These are phyloP conservation scores for Penicillium egyptiacum DNA, from an alignment of 495 filamentous ascomycete genomes.

Conservation along the genomic window DNA sequence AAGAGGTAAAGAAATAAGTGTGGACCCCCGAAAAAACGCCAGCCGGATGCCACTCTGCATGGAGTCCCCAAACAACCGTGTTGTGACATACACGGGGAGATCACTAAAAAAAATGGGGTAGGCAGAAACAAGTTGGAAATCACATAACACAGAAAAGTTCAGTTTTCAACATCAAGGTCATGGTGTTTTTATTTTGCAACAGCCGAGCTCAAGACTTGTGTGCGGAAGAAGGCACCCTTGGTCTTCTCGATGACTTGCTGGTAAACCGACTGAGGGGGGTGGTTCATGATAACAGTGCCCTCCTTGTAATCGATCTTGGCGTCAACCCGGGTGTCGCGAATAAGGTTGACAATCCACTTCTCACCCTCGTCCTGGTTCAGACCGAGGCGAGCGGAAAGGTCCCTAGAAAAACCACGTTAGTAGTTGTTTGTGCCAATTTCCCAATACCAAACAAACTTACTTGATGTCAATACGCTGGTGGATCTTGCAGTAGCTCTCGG, in stretches of 20 bases:
- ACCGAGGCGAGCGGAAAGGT: constrained; percentile 85
- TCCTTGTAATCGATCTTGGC: constrained; percentile 99
- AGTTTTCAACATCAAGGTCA: constrained; percentile 35
- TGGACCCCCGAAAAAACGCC: constrained; percentile 52
- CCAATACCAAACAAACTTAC: constrained; percentile 39
- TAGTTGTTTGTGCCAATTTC: neutral
- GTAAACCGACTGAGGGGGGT: constrained; percentile 95
- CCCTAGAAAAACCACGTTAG: constrained; percentile 48
- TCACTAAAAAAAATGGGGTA: constrained; percentile 39
- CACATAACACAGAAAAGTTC: constrained; percentile 38
- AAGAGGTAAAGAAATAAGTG: constrained; percentile 37
- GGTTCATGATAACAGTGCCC: constrained; percentile 99
- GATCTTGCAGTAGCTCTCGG: constrained; percentile 99
- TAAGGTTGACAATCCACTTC: constrained; percentile 99
- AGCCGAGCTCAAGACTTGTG: constrained; percentile 66
- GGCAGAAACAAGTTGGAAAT: constrained; percentile 41
- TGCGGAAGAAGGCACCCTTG: constrained; percentile 90
- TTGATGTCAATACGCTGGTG: constrained; percentile 97
- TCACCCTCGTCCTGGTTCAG: constrained; percentile 91
- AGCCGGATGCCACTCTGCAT: constrained; percentile 52
- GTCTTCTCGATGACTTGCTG: constrained; percentile 98
- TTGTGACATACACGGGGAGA: constrained; percentile 39
- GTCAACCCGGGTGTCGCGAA: constrained; percentile 93
- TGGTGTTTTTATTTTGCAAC: constrained; percentile 48
- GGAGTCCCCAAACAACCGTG: constrained; percentile 38